Evolutionary conservation across 257 asterid species (phyloP).

Genomic region (Thymus mandschuricus): DNA sequence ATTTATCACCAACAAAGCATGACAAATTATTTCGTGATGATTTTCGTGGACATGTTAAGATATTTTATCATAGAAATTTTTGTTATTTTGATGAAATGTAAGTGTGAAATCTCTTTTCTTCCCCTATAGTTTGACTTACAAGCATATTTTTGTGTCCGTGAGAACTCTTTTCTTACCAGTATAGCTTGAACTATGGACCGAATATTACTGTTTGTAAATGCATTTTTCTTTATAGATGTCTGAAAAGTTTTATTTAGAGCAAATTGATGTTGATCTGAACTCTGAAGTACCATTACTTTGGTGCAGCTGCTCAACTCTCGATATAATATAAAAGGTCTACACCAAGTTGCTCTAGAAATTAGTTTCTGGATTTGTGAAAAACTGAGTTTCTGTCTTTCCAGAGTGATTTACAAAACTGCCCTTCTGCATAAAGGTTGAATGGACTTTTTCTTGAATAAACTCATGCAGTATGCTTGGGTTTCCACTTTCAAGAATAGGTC

Average conservation of each 20-base stretch:
- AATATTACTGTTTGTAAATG: background rate
- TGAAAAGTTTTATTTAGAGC: background rate
- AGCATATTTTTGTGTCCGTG: too few species aligned
- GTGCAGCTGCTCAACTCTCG: background rate
- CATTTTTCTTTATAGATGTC: background rate
- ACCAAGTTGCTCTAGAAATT: background rate
- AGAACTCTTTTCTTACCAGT: too few species aligned
- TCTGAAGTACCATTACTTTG: background rate
- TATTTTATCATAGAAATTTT: background rate
- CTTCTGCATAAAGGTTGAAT: background rate
- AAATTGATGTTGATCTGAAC: background rate
- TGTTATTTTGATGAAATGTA: background rate
- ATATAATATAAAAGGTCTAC: background rate
- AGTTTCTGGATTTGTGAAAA: background rate
- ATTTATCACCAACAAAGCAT: background rate
- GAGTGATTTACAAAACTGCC: background rate
- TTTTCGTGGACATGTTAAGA: background rate
- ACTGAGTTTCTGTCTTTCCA: background rate
- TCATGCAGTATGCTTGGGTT: slow-evolving; percentile 1
- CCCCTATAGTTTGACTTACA: background rate
- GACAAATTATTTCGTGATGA: background rate
- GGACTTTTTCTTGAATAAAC: background rate
- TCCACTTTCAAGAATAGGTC: background rate
- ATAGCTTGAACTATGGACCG: background rate
- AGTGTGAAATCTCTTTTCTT: background rate